Evolutionary conservation across 148 eudicot genomes (phyloP), one percentile per base, ranked within the genome.

Genomic region (Chenopodium quinoa): DNA sequence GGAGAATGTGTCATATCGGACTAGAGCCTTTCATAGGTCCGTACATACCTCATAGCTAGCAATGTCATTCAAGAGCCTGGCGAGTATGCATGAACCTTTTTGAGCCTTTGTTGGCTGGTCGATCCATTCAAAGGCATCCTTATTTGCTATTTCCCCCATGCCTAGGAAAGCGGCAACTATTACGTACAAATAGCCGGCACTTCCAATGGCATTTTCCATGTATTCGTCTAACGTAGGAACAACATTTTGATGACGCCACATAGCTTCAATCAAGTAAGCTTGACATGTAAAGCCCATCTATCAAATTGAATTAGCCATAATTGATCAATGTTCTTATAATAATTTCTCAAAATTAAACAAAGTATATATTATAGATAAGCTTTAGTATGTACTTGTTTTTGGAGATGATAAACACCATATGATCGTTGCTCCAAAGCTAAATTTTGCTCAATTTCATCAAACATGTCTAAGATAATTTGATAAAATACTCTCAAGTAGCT

Each of bases 341-440:
- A 48, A 48, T 9, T 48, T 48, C 52, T 9, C 2, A 48, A 9
- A 48, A 27, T 27, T 27, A 27, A 27, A 48, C 52, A 48, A 48
- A 2, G 11, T 48, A 9, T 9, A 48, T 11, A 48, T 48, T 48
- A 48, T 48, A 9, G 52, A 48, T 48, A 58, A 46, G 6, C 52
- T 48, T 11, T 9, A 48, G 13, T 48, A 10, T 48, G 52, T 48
- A 48, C 52, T 9, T 9, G 52, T 48, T 48, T 11, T 48, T 48
- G 52, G 52, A 48, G 12, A 10, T 71, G 73, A 46, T 76, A 6
- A 76, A 62, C 48, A 34, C 68, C 82, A 66, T 71, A 78, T 1
- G 87, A 80, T 78, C 79, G 85, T 68, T 83, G 89, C 65, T 84
- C 23, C 9, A 48, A 67, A 19, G 64, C 77, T 79, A 87, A 82